Conservation (phyloP, 805 yeast species). For the Myxozyma melibiosi region DNA sequence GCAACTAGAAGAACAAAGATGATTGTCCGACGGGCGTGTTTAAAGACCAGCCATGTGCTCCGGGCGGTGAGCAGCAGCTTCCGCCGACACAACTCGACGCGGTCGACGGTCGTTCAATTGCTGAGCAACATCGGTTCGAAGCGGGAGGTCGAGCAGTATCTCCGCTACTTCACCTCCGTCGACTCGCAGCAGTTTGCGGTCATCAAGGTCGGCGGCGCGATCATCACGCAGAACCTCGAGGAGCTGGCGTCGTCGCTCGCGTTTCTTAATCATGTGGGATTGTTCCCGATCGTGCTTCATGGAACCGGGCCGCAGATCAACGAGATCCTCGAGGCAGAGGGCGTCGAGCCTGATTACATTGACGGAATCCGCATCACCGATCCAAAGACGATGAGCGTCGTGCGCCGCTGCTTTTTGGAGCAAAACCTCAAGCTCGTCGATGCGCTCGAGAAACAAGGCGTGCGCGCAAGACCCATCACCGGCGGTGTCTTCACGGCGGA, state of each 20-base stretch:
- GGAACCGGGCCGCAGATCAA: constrained; percentile 99
- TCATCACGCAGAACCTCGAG: constrained; percentile 89
- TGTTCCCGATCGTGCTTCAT: constrained; percentile 93
- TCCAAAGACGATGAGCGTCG: constrained; percentile 92
- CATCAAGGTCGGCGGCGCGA: constrained; percentile 98
- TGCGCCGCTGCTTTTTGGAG: constrained; percentile 90
- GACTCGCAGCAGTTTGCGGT: constrained; percentile 97
- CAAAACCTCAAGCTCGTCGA: constrained; percentile 94
- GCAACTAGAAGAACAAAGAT: neutral
- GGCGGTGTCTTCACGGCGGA: constrained; percentile 96
- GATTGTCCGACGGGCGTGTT: constrained; percentile 5
- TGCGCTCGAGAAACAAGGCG: constrained; percentile 94
- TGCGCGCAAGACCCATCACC: constrained; percentile 96
- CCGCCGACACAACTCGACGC: constrained; percentile 52
- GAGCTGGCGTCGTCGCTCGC: constrained; percentile 95
- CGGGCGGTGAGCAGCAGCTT: neutral
- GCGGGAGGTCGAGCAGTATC: constrained; percentile 96
- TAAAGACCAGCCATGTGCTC: neutral
- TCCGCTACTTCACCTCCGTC: constrained; percentile 94
- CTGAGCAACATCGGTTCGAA: constrained; percentile 95
- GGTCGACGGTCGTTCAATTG: constrained; percentile 94
- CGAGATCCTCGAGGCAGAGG: constrained; percentile 87
- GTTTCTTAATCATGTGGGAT: constrained; percentile 93
- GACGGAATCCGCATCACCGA: constrained; percentile 98
- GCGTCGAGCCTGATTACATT: constrained; percentile 91